Evolutionary conservation across 148 eudicot genomes (phyloP).

Genomic region (Camellia japonica): DNA sequence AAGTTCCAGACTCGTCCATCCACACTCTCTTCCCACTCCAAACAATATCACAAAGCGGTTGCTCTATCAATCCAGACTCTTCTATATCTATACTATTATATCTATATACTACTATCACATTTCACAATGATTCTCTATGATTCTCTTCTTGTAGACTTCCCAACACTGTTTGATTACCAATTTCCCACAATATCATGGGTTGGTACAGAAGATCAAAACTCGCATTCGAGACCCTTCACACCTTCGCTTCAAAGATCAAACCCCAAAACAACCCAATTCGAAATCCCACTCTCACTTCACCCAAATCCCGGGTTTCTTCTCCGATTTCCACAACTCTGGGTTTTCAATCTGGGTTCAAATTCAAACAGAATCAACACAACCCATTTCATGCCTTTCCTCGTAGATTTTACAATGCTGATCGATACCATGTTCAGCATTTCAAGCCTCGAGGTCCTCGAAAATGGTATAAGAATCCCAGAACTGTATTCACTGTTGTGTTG

Average conservation of each 20-base stretch:
- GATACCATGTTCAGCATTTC: constrained; percentile 30
- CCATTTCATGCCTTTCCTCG: constrained; percentile 26
- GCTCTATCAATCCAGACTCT: too few relatives aligned
- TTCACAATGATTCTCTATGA: not conserved
- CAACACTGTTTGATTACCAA: too few relatives aligned
- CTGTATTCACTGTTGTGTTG: constrained; percentile 37
- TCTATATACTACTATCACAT: not conserved
- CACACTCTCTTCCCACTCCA: too few relatives aligned
- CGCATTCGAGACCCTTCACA: constrained; percentile 29
- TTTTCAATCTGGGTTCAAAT: constrained; percentile 16
- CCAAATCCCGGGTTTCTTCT: constrained; percentile 15
- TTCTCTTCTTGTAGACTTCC: too few relatives aligned
- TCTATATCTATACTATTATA: too few relatives aligned
- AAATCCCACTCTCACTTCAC: not conserved
- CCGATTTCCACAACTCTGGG: constrained; percentile 39
- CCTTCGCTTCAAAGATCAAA: constrained; percentile 26
- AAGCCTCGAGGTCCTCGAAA: constrained; percentile 48
- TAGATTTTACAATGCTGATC: constrained; percentile 66
- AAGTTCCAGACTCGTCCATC: too few relatives aligned
- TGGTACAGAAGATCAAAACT: constrained; percentile 51
- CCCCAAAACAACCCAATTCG: constrained; percentile 22
- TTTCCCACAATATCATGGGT: constrained; percentile 28
- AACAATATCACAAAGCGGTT: too few relatives aligned
- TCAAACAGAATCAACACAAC: constrained; percentile 19
- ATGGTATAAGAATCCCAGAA: constrained; percentile 62